Conservation (phyloP, 1,139 yeast genomes). For the Diutina siamensis region DNA sequence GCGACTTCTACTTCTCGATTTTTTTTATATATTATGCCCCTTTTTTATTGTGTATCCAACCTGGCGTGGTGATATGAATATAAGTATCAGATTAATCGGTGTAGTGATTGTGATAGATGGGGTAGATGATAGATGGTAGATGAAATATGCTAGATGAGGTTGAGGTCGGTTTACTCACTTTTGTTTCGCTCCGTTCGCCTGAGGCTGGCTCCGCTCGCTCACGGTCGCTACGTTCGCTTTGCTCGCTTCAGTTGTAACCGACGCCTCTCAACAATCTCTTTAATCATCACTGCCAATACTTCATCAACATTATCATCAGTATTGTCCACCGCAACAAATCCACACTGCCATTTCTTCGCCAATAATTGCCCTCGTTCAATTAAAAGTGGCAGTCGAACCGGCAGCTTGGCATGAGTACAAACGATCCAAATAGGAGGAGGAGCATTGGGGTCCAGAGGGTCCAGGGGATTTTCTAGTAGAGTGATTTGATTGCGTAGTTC, state of each 20-base stretch:
- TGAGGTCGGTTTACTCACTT: too few relatives aligned
- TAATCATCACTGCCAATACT: constrained; percentile 40
- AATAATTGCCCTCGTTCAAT: constrained; percentile 43
- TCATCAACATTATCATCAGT: constrained; percentile 42
- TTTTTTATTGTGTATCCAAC: constrained; percentile 1
- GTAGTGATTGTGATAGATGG: too few relatives aligned
- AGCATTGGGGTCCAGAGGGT: constrained; percentile 36
- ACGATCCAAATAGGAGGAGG: constrained; percentile 62
- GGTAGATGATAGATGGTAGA: too few relatives aligned
- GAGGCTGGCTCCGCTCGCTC: too few relatives aligned
- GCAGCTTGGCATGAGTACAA: constrained; percentile 49
- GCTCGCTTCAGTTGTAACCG: constrained; percentile 6
- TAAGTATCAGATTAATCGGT: neutral
- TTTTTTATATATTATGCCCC: neutral
- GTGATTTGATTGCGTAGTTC: constrained; percentile 10
- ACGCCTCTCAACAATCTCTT: constrained; percentile 43
- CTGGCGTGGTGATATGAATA: constrained; percentile 4
- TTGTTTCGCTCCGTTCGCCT: too few relatives aligned
- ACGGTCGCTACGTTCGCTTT: too few relatives aligned
- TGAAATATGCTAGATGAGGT: too few relatives aligned
- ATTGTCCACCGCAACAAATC: constrained; percentile 47
- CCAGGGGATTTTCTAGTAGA: constrained; percentile 18
- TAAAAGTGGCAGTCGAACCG: constrained; percentile 44
- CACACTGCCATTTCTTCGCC: constrained; percentile 51
- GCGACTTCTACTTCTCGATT: neutral